Evolutionary conservation across 495 filamentous ascomycete species (phyloP).

Genomic region (Aspergillus wentii): DNA sequence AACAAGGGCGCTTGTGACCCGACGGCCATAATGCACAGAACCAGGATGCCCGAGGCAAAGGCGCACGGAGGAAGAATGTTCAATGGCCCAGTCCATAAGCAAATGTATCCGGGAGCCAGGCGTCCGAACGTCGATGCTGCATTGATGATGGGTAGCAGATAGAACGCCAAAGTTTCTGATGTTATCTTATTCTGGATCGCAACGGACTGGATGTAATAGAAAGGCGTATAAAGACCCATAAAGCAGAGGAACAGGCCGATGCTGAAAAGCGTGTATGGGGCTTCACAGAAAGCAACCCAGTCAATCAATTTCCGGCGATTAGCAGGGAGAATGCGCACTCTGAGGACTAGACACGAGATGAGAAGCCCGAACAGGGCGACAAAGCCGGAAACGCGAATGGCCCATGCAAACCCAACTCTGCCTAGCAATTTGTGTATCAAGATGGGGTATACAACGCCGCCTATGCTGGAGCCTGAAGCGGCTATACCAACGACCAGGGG

Average conservation of each 20-base stretch:
- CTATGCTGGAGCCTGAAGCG: conserved; percentile 28
- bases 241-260: conserved; percentile 20
- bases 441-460: conserved; percentile 49
- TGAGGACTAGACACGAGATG: conserved; percentile 32
- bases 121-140: not conserved
- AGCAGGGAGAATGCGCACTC: conserved; percentile 25
- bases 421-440: conserved; percentile 33
- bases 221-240: conserved; percentile 4
- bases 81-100: not conserved
- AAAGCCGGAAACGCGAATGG: conserved; percentile 41
- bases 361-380: conserved; percentile 39
- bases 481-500: conserved; percentile 37
- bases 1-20: too few species aligned
- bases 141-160: not conserved
- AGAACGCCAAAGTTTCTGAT: not conserved
- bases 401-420: conserved; percentile 43
- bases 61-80: not conserved
- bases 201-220: not conserved
- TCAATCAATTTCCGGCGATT: conserved; percentile 19
- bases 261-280: conserved; percentile 23
- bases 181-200: not conserved
- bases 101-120: not conserved
- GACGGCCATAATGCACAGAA: conserved; percentile 5
- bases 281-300: conserved; percentile 24
- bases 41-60: not conserved